Conservation (phyloP, 2,329 filamentous ascomycete species). For the Pestalotiopsis sp. region DNA sequence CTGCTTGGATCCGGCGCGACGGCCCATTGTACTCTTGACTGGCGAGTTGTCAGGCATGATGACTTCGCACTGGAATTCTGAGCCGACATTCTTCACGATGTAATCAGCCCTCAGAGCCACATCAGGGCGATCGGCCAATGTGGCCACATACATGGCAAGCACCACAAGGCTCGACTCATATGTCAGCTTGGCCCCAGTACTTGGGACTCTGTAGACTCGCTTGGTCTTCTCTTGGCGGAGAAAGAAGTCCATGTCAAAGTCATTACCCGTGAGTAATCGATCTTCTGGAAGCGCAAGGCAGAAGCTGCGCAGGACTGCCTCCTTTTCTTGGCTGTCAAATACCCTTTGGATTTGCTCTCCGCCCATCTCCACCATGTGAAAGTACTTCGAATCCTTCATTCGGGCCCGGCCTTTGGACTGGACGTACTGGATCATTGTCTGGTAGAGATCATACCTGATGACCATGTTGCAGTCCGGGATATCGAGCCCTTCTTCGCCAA, state of each 20-base stretch:
- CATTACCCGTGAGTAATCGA: slow-evolving; percentile 63
- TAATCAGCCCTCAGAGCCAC: slow-evolving; percentile 53
- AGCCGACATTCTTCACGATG: slow-evolving; percentile 54
- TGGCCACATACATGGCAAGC: slow-evolving; percentile 72
- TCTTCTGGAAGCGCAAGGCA: slow-evolving; percentile 75
- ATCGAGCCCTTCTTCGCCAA: slow-evolving; percentile 68
- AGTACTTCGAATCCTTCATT: slow-evolving; percentile 73
- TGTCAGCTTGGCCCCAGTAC: slow-evolving; percentile 76
- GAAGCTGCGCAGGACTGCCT: slow-evolving; percentile 69
- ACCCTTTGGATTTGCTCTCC: slow-evolving; percentile 56
- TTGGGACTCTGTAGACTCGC: slow-evolving; percentile 58
- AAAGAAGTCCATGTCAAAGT: slow-evolving; percentile 56
- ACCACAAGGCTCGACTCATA: slow-evolving; percentile 72
- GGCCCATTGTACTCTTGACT: slow-evolving; percentile 65
- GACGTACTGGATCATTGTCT: slow-evolving; percentile 90
- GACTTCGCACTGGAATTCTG: slow-evolving; percentile 74
- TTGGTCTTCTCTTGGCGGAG: slow-evolving; percentile 49
- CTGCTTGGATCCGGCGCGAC: slow-evolving; percentile 66
- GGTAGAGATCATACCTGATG: slow-evolving; percentile 81
- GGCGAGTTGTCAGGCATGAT: slow-evolving; percentile 75
- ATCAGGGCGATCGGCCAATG: slow-evolving; percentile 53
- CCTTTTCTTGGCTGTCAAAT: slow-evolving; percentile 59
- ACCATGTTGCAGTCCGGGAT: slow-evolving; percentile 68
- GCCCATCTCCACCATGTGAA: slow-evolving; percentile 76
- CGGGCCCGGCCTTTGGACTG: slow-evolving; percentile 89